Evolutionary conservation across 2,329 filamentous ascomycete genomes (phyloP), one percentile per base, ranked within the genome.

Genomic region (Stagonosporopsis cucurbitacearum): DNA sequence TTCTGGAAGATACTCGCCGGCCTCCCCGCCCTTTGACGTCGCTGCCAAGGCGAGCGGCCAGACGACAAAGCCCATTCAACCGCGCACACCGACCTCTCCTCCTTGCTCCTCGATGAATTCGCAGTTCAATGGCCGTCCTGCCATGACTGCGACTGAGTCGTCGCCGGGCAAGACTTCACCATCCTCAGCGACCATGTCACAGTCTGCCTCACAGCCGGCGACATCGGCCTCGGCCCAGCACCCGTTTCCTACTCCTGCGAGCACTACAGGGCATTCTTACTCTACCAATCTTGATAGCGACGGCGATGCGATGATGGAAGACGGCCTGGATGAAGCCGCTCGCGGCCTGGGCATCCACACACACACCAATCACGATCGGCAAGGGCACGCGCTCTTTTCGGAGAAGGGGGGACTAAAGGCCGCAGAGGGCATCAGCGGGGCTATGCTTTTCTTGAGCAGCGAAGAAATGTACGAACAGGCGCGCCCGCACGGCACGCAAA

Each of bases 401-500:
- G 42, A 62, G 42, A 63, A 67, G 42, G 66, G 66, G 28, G 67
- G 67, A 20, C 50, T 70, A 22, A 67, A 64, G 50, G 70, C 68
- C 37, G 68, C 66, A 39, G 63, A 69, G 58, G 69, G 70, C 51
- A 63, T 71, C 55, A 64, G 62, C 58, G 68, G 70, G 33, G 63
- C 54, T 52, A 62, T 65, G 50, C 62, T 77, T 55, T 78, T 74
- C 67, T 70, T 72, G 62, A 62, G 74, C 41, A 69, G 66, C 55
- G 62, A 73, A 62, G 73, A 67, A 41, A 69, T 68, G 70, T 68
- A 74, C 57, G 56, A 71, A 66, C 71, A 77, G 57, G 81, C 83
- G 61, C 79, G 79, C 66, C 86, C 86, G 58, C 82, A 86, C 68
- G 79, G 80, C 47, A 79, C 81, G 58, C 77, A 86, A 67, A 83